phyloP scores from a whole-genome alignment of 495 filamentous ascomycete genomes.

The Mytilinidion resinicola region DNA sequence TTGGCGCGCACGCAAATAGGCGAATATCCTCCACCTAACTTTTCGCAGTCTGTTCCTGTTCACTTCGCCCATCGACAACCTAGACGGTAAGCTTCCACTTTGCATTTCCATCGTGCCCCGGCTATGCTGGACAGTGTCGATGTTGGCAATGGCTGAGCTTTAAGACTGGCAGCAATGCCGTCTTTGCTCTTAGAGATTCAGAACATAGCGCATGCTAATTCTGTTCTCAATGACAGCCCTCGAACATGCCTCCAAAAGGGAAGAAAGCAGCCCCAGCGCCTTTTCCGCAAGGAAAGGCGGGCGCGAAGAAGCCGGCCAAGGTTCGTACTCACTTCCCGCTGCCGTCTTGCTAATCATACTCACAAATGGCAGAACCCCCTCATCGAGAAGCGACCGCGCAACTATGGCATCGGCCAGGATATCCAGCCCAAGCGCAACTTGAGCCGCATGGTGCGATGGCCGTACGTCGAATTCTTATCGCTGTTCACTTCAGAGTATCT shows the following conservation, averaged over 20 bases:
- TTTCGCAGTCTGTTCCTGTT: background rate
- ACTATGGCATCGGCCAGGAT: slow-evolving; percentile 99
- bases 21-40: background rate
- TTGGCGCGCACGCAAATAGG: background rate
- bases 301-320: slow-evolving; percentile 92
- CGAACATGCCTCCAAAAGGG: slow-evolving; percentile 36
- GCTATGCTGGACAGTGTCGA: slow-evolving; percentile 47
- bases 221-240: slow-evolving; percentile 99
- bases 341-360: background rate
- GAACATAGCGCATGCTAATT: slow-evolving; percentile 47
- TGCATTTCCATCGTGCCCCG: slow-evolving; percentile 16
- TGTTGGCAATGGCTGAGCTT: slow-evolving; percentile 79
- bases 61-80: background rate
- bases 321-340: slow-evolving; percentile 46
- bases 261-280: slow-evolving; percentile 93
- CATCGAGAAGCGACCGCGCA: slow-evolving; percentile 92
- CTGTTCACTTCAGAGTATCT: background rate
- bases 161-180: slow-evolving; percentile 54
- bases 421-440: slow-evolving; percentile 97
- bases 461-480: slow-evolving; percentile 55
- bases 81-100: slow-evolving; percentile 6
- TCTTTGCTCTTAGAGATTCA: slow-evolving; percentile 69
- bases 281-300: slow-evolving; percentile 90
- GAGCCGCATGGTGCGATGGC: slow-evolving; percentile 99
- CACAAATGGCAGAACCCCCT: slow-evolving; percentile 70